phyloP scores from a whole-genome alignment of 2,329 filamentous ascomycete genomes.

The Mycosphaerelloides madeirae region DNA sequence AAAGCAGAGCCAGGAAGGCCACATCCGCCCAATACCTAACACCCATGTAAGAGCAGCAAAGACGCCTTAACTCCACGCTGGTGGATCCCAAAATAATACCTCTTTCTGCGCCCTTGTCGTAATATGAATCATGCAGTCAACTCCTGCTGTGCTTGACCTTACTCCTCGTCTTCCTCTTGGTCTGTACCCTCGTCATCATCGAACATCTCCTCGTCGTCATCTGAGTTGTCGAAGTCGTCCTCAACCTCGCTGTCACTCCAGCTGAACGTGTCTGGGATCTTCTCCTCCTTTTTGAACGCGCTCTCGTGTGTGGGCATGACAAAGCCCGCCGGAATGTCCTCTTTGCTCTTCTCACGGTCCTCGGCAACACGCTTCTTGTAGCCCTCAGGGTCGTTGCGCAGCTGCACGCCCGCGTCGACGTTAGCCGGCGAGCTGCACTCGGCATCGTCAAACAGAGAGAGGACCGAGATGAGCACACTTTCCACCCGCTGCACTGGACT shows the following conservation, averaged over 20 bases:
- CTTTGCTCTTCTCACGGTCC: constrained; percentile 68
- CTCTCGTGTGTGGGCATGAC: constrained; percentile 71
- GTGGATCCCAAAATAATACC: too few species aligned
- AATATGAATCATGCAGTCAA: too few species aligned
- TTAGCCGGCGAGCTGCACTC: constrained; percentile 93
- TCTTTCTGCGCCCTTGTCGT: too few species aligned
- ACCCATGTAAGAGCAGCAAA: too few species aligned
- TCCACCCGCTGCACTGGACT: constrained; percentile 90
- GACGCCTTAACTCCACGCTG: too few species aligned
- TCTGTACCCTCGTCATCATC: constrained; percentile 58
- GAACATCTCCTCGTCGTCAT: constrained; percentile 51
- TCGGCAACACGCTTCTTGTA: constrained; percentile 68
- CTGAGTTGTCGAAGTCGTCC: constrained; percentile 72
- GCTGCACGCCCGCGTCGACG: constrained; percentile 83
- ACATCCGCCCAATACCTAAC: too few species aligned
- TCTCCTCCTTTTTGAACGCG: constrained; percentile 55
- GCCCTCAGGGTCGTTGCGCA: constrained; percentile 64
- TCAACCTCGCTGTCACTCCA: constrained; percentile 57
- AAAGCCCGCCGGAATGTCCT: constrained; percentile 74
- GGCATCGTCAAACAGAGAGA: constrained; percentile 87
- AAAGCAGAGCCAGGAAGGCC: too few species aligned
- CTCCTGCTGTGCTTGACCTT: background rate
- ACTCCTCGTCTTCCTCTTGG: constrained; percentile 52
- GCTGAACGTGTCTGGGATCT: constrained; percentile 62
- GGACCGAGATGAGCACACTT: constrained; percentile 86